Evolutionary conservation across 228 moss, liverwort and hornwort species (phyloP), one percentile per base, ranked within the genome.

Genomic region (Sphagnum magellanicum): DNA sequence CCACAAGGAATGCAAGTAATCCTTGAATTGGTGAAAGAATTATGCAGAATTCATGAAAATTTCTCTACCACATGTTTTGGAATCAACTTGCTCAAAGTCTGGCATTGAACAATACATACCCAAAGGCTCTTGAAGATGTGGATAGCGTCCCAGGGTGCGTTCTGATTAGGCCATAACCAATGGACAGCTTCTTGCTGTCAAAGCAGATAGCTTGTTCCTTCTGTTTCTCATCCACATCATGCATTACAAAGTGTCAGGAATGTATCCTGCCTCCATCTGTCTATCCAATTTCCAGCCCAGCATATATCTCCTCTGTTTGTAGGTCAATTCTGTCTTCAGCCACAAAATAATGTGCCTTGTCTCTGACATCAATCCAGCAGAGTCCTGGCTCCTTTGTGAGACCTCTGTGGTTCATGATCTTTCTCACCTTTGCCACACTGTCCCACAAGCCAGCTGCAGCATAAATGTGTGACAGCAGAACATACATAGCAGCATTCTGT

Each of bases 171-270:
- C 60, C 60, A 60, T 60, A 60, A n/a, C n/a, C 14, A n/a, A 60
- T 60, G 60, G 60, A 14, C 60, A n/a, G 60, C 60, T 60, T 14
- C 14, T 60, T 14, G 32, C 32, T 32, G 32, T 32, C 32, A 32
- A 32, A 32, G 60, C 60, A 60, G 16, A 60, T 5, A 60, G 60
- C 60, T 60, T 60, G n/a, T n/a, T n/a, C 14, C 14, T 60, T 60
- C 16, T 60, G 14, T 60, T 60, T 14, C 60, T 60, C 60, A 60
- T n/a, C 60, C 10, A 60, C 14, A 14, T 60, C 60, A 60, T 60
- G 60, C 60, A 60, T 60, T 60, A 60, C 60, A 14, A 60, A 60
- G 60, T 60, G 13, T 60, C 60, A 60, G 14, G 60, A 14, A 59
- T 16, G 6, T 59, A 59, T 59, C 59, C 59, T 59, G 12, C 59